Percentiles rank a stretch among this genome's conserved stretches.
Evolutionary conservation across 495 filamentous ascomycete species (phyloP).

Genomic region (Lophiotrema nucula): DNA sequence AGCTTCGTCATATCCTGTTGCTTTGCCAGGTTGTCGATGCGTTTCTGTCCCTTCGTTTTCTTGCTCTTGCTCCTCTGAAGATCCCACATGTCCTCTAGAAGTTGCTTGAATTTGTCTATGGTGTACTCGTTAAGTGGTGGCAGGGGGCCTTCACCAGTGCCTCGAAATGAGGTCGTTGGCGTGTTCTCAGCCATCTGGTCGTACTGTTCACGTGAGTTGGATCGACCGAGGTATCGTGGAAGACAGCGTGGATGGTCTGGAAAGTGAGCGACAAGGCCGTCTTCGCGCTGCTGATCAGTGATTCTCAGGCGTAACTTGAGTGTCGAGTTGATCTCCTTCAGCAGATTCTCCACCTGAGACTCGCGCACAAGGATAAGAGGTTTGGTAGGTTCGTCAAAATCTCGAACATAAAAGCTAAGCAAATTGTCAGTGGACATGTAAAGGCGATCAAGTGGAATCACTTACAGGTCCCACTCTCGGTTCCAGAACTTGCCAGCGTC

Average conservation of each 20-base stretch:
- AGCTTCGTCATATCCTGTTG: slow-evolving; percentile 50
- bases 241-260: slow-evolving; percentile 53
- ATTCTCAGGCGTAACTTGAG: slow-evolving; percentile 51
- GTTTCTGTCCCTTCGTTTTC: slow-evolving; percentile 49
- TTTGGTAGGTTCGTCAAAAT: slow-evolving; percentile 38
- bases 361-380: slow-evolving; percentile 64
- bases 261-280: slow-evolving; percentile 59
- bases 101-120: slow-evolving; percentile 48
- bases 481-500: slow-evolving; percentile 58
- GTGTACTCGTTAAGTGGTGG: slow-evolving; percentile 33
- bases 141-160: not conserved
- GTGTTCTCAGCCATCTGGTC: slow-evolving; percentile 36
- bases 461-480: slow-evolving; percentile 74
- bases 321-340: slow-evolving; percentile 58
- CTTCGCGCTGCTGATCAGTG: slow-evolving; percentile 45
- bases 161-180: slow-evolving; percentile 29
- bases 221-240: slow-evolving; percentile 64
- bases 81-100: slow-evolving; percentile 48
- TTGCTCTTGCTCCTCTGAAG: slow-evolving; percentile 48
- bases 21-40: slow-evolving; percentile 26
- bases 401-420: slow-evolving; percentile 68
- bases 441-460: slow-evolving; percentile 21
- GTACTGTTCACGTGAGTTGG: slow-evolving; percentile 40
- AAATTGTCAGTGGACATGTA: not conserved
- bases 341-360: slow-evolving; percentile 57